A percentile compares a stretch with the other conserved stretches of the same genome.
Evolutionary conservation across 306 rosid genomes (phyloP).

Genomic region (Senna tora): DNA sequence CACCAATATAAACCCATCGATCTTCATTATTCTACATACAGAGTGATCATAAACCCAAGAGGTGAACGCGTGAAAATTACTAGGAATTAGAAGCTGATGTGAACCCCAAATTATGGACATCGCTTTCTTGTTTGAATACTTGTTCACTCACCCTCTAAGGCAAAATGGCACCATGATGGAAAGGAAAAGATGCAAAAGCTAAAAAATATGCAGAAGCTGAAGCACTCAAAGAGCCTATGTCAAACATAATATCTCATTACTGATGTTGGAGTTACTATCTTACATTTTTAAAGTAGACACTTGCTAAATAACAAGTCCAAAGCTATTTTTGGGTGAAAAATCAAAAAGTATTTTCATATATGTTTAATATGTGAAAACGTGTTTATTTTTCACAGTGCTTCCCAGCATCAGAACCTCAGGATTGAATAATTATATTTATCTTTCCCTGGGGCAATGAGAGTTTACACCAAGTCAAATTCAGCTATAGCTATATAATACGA

Average conservation of each 20-base stretch:
- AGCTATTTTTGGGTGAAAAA: too few species aligned
- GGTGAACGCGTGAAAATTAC: neutral
- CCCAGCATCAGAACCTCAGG: too few species aligned
- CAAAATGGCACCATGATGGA: constrained; percentile 77
- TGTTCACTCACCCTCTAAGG: constrained; percentile 22
- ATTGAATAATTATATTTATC: too few species aligned
- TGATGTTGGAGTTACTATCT: too few species aligned
- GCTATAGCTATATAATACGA: neutral
- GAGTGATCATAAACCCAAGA: neutral
- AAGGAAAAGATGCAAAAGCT: constrained; percentile 73
- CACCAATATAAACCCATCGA: neutral
- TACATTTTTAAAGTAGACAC: neutral
- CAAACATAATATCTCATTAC: constrained; percentile 53
- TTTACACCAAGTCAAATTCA: neutral
- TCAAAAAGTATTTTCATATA: too few species aligned
- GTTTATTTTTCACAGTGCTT: too few species aligned
- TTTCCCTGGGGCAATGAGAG: neutral
- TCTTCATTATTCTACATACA: neutral
- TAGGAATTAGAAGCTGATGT: neutral
- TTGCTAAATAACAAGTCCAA: neutral
- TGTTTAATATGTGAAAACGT: neutral
- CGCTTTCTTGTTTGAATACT: constrained; percentile 77
- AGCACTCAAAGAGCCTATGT: constrained; percentile 74
- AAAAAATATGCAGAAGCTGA: constrained; percentile 65
- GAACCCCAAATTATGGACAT: constrained; percentile 50